A percentile compares a stretch with the other conserved stretches of the same genome.
Evolutionary conservation across 2,329 filamentous ascomycete species (phyloP).

Genomic region (Phyllosticta citriasiana): DNA sequence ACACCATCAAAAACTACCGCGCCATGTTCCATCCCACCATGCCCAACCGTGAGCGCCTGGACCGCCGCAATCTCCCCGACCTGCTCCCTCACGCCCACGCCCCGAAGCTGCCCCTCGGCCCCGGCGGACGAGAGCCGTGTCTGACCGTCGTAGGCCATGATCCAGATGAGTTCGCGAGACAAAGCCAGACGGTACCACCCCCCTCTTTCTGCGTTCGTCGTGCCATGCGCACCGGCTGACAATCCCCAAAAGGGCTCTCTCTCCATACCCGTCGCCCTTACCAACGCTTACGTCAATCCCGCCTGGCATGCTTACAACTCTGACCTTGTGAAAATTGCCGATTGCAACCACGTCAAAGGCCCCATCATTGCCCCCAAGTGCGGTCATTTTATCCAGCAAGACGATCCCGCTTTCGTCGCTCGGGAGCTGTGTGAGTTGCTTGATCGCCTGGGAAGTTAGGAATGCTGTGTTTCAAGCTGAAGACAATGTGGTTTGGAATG

Average conservation of each 20-base stretch:
- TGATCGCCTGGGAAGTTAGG: constrained; percentile 17
- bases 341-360: constrained; percentile 30
- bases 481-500: background rate
- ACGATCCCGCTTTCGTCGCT: constrained; percentile 39
- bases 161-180: constrained; percentile 41
- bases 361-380: constrained; percentile 39
- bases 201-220: background rate
- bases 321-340: constrained; percentile 38
- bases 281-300: constrained; percentile 43
- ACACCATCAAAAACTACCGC: constrained; percentile 27
- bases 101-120: constrained; percentile 31
- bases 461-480: background rate
- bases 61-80: constrained; percentile 34
- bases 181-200: constrained; percentile 23
- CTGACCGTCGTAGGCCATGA: constrained; percentile 47
- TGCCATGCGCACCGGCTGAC: background rate
- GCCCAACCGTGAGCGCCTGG: constrained; percentile 41
- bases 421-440: constrained; percentile 24
- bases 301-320: constrained; percentile 46
- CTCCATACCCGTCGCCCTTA: constrained; percentile 28
- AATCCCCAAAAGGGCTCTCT: constrained; percentile 18
- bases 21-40: constrained; percentile 40
- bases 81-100: constrained; percentile 36
- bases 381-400: constrained; percentile 48
- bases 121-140: constrained; percentile 27